phyloP scores from a whole-genome alignment of 148 eudicot genomes.

The Rhododendron ferrugineum region DNA sequence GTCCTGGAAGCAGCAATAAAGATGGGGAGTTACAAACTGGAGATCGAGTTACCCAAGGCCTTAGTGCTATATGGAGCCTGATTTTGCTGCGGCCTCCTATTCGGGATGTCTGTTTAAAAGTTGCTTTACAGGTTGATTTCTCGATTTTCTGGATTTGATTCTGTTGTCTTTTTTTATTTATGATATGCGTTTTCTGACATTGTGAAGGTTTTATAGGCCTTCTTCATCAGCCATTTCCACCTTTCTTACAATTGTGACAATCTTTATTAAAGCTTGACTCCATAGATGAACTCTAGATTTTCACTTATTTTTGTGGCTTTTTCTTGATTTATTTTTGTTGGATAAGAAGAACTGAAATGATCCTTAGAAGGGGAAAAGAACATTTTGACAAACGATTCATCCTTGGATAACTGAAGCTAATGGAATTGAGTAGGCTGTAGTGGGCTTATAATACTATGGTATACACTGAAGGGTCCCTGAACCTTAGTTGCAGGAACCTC shows the following conservation, averaged over 20 bases:
- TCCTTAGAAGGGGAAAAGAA: not conserved
- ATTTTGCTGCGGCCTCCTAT: slow-evolving; percentile 75
- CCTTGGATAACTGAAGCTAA: not conserved
- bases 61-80: slow-evolving; percentile 81
- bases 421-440: not conserved
- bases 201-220: not conserved
- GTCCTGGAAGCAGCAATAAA: slow-evolving; percentile 55
- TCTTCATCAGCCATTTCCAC: not conserved
- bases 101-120: slow-evolving; percentile 63
- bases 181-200: not conserved
- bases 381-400: not conserved
- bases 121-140: slow-evolving; percentile 75
- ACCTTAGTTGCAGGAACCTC: not conserved
- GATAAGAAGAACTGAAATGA: not conserved
- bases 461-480: not conserved
- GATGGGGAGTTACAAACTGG: slow-evolving; percentile 72
- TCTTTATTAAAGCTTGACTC: not conserved
- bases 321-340: not conserved
- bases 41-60: slow-evolving; percentile 96
- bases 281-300: not conserved
- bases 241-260: not conserved
- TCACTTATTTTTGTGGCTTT: not conserved
- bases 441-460: not conserved
- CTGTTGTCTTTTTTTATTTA: not conserved
- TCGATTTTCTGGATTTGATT: slow-evolving; percentile 1